phyloP scores from a whole-genome alignment of 352 stramenopile genomes.

The Phytophthora pluvialis region DNA sequence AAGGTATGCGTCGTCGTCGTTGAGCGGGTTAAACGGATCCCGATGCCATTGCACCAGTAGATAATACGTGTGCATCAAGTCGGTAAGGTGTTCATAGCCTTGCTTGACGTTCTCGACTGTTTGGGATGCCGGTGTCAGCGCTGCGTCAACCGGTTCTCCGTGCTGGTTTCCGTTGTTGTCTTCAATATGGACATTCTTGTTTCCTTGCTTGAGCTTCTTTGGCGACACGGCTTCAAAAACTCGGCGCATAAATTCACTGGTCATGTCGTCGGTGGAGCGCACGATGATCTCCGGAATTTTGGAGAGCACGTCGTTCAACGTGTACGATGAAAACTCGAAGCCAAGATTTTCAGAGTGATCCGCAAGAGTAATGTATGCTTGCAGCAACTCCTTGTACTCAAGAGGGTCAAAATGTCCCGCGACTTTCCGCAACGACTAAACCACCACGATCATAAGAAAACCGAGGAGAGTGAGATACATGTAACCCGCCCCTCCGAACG shows the following conservation, averaged over 20 bases:
- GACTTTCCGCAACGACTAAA: conserved; percentile 78
- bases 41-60: conserved; percentile 90
- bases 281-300: conserved; percentile 85
- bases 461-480: background rate
- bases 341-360: conserved; percentile 79
- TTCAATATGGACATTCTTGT: conserved; percentile 1
- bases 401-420: conserved; percentile 72
- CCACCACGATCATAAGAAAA: background rate
- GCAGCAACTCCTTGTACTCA: conserved; percentile 83
- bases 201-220: conserved; percentile 41
- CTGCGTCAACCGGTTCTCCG: conserved; percentile 17
- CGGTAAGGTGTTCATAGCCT: conserved; percentile 72
- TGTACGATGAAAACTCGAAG: conserved; percentile 80
- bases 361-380: conserved; percentile 80
- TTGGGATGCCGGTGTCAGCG: conserved; percentile 34
- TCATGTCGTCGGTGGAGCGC: conserved; percentile 77
- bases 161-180: conserved; percentile 34
- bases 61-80: conserved; percentile 91
- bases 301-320: conserved; percentile 68
- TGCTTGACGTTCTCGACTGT: conserved; percentile 66
- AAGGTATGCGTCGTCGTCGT: conserved; percentile 74
- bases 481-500: background rate
- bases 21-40: conserved; percentile 81
- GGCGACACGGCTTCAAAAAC: conserved; percentile 54
- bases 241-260: conserved; percentile 49